Percentiles rank a stretch among this genome's conserved stretches.
phyloP scores from a whole-genome alignment of 345 rosid genomes.

The Salix arbutifolia region DNA sequence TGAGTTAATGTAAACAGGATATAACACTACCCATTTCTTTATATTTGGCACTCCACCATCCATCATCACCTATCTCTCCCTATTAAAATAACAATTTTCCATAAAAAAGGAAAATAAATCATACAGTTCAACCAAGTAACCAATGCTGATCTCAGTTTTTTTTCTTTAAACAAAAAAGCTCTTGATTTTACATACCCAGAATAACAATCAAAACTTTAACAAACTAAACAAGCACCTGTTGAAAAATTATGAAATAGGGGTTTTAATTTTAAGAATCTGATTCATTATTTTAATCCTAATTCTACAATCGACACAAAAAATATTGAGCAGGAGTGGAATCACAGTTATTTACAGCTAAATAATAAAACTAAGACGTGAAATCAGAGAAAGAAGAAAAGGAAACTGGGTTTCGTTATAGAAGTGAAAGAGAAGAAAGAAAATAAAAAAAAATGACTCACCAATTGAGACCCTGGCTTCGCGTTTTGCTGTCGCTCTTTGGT shows the following conservation, averaged over 20 bases:
- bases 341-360: neutral
- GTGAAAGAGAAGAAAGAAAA: neutral
- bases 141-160: neutral
- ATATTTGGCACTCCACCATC: slow-evolving; percentile 11
- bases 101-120: neutral
- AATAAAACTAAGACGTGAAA: neutral
- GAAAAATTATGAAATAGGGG: neutral
- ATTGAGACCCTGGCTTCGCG: neutral
- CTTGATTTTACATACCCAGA: neutral
- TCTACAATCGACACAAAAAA: neutral
- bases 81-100: neutral
- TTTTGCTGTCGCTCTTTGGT: neutral
- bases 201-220: neutral
- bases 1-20: slow-evolving; percentile 82
- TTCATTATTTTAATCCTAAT: neutral
- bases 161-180: neutral
- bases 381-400: neutral
- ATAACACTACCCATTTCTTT: slow-evolving; percentile 73
- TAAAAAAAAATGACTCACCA: neutral
- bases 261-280: neutral
- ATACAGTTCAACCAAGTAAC: neutral
- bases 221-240: neutral
- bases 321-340: neutral
- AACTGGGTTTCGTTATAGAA: neutral
- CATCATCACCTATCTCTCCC: neutral